Percentiles rank a stretch among this genome's conserved stretches.
Conservation (phyloP, 169 alveolate genomes). For the Theileria orientalis region DNA sequence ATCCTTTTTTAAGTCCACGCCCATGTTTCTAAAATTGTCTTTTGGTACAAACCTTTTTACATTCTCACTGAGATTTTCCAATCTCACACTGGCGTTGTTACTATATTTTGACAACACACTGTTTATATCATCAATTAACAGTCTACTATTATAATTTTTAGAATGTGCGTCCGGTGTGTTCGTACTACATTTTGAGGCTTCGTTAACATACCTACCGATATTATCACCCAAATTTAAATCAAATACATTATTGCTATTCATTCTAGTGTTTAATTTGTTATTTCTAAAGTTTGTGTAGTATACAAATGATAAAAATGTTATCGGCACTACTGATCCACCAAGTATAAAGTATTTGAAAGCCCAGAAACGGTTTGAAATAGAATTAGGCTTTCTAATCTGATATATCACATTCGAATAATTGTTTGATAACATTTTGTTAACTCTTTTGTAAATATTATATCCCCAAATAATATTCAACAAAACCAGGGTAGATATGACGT, state of each 20-base stretch:
- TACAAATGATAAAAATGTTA: conserved; percentile 10
- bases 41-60: conserved; percentile 25
- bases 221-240: too few species aligned
- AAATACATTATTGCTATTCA: too few species aligned
- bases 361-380: conserved; percentile 41
- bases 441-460: conserved; percentile 23
- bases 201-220: too few species aligned
- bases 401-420: conserved; percentile 40
- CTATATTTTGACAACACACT: conserved; percentile 12
- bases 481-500: conserved; percentile 15
- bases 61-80: conserved; percentile 37
- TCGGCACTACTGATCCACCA: conserved; percentile 61
- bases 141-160: conserved; percentile 8
- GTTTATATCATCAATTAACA: conserved; percentile 12
- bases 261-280: too few species aligned
- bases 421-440: conserved; percentile 28
- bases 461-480: conserved; percentile 58
- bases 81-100: conserved; percentile 29
- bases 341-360: conserved; percentile 54
- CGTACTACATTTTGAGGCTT: too few species aligned
- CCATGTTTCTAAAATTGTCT: conserved; percentile 30
- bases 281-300: conserved; percentile 20
- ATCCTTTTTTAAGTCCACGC: conserved; percentile 46
- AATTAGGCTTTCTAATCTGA: conserved; percentile 58
- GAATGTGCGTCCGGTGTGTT: too few species aligned